Evolutionary conservation across 345 rosid genomes (phyloP), one percentile per base, ranked within the genome.

Genomic region (Hypericum perforatum): DNA sequence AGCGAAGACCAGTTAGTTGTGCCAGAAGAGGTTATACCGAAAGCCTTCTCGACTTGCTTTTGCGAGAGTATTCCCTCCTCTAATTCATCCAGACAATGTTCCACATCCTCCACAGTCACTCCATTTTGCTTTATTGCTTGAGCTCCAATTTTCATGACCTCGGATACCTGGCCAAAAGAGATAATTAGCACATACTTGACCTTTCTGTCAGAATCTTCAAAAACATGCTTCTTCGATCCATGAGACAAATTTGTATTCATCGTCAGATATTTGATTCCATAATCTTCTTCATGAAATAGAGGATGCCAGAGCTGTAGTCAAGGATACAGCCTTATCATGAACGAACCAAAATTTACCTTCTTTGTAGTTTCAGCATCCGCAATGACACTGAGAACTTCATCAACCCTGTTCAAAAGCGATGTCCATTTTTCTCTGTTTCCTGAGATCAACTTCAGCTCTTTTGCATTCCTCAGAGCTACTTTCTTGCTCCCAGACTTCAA

Each of bases 141-240:
- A 41, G 85, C 89, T 62, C 96, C 98, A 43, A 84, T 78, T 68
- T 76, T 78, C 54, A 91, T 74, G 38, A 89, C 96, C 70, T 84
- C 96, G 32, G 85, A 61, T 45, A 86, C 96, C 95, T 91, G 72
- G 50, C 63, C 71, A 45, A 12, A 41, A 50, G 29, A 49, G 45
- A 39, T 39, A 46, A 60, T 39, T 7, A 0, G 43, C 44, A 57
- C 6, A 58, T 39, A 37, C 8, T 1, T 22, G 32, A 22, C 32
- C 32, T 22, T 22, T 22, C 32, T 22, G 32, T 22, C 32, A 22
- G 32, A 22, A 22, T 22, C 32, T 22, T 22, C 32, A 22, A 22
- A 22, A 22, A 22, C 2, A 22, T 22, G 32, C 1, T 1, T 22
- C 32, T 22, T 22, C 4, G 32, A 22, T 22, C 32, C 32, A 22